phyloP scores from a whole-genome alignment of 345 rosid species.

The Arabidopsis suecica region DNA sequence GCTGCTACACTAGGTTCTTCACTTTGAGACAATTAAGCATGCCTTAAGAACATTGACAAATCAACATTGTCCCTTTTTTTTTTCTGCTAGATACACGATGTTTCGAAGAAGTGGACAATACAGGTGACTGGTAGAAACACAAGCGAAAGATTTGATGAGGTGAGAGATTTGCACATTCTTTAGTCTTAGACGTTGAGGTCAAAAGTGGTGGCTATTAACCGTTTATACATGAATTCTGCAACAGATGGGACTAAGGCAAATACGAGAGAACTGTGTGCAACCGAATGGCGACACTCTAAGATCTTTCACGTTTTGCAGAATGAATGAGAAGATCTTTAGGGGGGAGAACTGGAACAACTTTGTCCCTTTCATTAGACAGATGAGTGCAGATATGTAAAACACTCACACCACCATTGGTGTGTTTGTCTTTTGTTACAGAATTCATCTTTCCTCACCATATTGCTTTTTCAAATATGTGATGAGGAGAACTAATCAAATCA shows the following conservation, averaged over 20 bases:
- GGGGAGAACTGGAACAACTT: conserved; percentile 73
- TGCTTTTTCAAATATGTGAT: conserved; percentile 45
- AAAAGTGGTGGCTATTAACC: conserved; percentile 10
- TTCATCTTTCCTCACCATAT: conserved; percentile 49
- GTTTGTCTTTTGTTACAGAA: conserved; percentile 42
- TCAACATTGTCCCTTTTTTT: conserved; percentile 15
- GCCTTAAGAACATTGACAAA: conserved; percentile 14
- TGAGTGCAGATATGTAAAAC: conserved; percentile 58
- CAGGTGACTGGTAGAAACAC: conserved; percentile 67
- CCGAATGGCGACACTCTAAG: conserved; percentile 65
- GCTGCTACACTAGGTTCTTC: conserved; percentile 11
- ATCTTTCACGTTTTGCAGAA: conserved; percentile 72
- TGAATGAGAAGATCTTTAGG: conserved; percentile 62
- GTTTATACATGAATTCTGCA: conserved; percentile 22
- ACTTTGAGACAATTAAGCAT: conserved; percentile 13
- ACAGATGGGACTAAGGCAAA: conserved; percentile 66
- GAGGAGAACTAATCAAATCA: conserved; percentile 49
- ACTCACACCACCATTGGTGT: conserved; percentile 34
- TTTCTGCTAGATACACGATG: conserved; percentile 51
- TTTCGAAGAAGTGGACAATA: conserved; percentile 57
- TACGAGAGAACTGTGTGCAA: conserved; percentile 58
- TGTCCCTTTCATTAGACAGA: conserved; percentile 68
- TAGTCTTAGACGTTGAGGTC: background rate
- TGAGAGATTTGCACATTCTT: conserved; percentile 40
- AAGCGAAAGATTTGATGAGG: conserved; percentile 60